A percentile compares a stretch with the other conserved stretches of the same genome.
These are phyloP conservation scores for Phytopythium aichiense DNA, from an alignment of 352 stramenopile species.

Conservation along the genomic window DNA sequence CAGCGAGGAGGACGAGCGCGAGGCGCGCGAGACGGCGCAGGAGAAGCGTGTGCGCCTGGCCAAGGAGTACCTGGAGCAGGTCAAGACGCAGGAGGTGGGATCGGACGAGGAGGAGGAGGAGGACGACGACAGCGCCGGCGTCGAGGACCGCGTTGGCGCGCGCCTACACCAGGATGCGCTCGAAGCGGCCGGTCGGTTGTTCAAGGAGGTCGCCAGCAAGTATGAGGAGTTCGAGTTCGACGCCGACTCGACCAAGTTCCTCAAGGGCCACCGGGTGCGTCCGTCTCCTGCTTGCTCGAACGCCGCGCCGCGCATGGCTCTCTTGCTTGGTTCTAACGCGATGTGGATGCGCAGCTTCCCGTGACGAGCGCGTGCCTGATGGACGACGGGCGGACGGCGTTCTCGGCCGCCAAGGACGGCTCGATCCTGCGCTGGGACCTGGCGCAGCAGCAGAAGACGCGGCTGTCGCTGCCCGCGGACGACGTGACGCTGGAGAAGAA, in stretches of 20 bases:
- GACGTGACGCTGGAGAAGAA: conserved; percentile 49
- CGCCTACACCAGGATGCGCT: conserved; percentile 82
- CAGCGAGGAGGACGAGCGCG: conserved; percentile 50
- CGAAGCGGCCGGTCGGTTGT: conserved; percentile 85
- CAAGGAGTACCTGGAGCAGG: conserved; percentile 86
- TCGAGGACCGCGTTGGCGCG: conserved; percentile 72
- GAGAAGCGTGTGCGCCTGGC: conserved; percentile 87
- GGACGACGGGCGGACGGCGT: conserved; percentile 87
- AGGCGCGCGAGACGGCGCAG: conserved; percentile 78
- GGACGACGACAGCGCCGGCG: conserved; percentile 33
- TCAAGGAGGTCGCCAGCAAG: conserved; percentile 76
- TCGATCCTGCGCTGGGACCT: conserved; percentile 88
- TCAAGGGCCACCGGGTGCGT: conserved; percentile 55
- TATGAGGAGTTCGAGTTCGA: conserved; percentile 86
- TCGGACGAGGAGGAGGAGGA: conserved; percentile 39
- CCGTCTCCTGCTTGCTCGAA: neutral
- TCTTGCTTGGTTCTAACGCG: conserved; percentile 9
- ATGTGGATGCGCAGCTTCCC: conserved; percentile 34
- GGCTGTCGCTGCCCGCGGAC: conserved; percentile 54
- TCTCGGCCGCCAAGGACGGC: conserved; percentile 92
- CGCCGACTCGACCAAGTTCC: conserved; percentile 66
- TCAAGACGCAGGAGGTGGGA: conserved; percentile 62
- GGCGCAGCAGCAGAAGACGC: conserved; percentile 73
- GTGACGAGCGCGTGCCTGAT: conserved; percentile 88
- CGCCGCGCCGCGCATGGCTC: neutral